These are phyloP conservation scores for Cicer yamashitae DNA, from an alignment of 306 rosid genomes.

Conservation along the genomic window DNA sequence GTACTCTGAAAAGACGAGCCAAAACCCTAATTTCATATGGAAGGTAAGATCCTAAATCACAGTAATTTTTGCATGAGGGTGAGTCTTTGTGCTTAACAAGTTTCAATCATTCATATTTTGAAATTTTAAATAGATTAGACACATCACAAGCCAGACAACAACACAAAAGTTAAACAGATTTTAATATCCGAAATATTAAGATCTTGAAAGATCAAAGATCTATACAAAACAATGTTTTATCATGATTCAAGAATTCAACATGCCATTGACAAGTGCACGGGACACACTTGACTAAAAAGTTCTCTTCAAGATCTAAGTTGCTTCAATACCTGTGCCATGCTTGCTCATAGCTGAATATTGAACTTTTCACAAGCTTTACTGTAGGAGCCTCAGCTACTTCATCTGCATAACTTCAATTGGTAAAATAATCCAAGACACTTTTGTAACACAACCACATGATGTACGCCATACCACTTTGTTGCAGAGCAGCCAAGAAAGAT, in stretches of 20 bases:
- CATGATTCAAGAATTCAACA: slow-evolving; percentile 32
- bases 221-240: slow-evolving; percentile 10
- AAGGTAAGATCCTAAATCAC: slow-evolving; percentile 32
- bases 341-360: slow-evolving; percentile 95
- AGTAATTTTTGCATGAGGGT: not conserved
- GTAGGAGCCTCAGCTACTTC: slow-evolving; percentile 66
- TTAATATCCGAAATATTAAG: slow-evolving; percentile 27
- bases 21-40: slow-evolving; percentile 1
- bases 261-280: slow-evolving; percentile 1
- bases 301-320: slow-evolving; percentile 32
- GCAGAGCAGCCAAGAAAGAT: slow-evolving; percentile 86
- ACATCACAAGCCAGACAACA: slow-evolving; percentile 26
- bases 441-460: slow-evolving; percentile 35
- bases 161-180: slow-evolving; percentile 18
- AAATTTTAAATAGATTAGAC: slow-evolving; percentile 26
- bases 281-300: slow-evolving; percentile 26
- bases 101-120: slow-evolving; percentile 23
- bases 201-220: slow-evolving; percentile 20
- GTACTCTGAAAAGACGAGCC: slow-evolving; percentile 2
- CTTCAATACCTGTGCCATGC: slow-evolving; percentile 93
- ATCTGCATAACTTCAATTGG: slow-evolving; percentile 64
- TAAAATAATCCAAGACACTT: slow-evolving; percentile 47
- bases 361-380: slow-evolving; percentile 90
- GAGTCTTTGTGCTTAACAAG: slow-evolving; percentile 29
- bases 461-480: slow-evolving; percentile 71